phyloP scores from a whole-genome alignment of 176 grass and related monocot genomes.

The Musa beccarii region DNA sequence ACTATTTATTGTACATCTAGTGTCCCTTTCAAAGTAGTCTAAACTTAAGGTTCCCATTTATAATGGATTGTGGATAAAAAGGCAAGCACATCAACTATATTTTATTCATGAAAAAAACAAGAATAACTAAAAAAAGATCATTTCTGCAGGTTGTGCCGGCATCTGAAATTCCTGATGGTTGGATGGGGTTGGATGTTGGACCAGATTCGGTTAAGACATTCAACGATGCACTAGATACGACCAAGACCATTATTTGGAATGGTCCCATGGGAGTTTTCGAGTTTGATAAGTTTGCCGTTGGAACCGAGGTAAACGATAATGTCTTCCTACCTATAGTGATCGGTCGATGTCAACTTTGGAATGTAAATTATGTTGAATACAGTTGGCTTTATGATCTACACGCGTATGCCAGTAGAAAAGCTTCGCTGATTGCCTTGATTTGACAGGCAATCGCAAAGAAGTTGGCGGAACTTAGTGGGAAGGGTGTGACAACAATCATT shows the following conservation, averaged over 20 bases:
- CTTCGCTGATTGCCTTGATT: slow-evolving; percentile 14
- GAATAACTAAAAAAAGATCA: not conserved
- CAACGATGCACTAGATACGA: slow-evolving; percentile 46
- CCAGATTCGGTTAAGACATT: slow-evolving; percentile 47
- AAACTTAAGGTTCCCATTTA: not conserved
- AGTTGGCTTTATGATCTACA: slow-evolving; percentile 9
- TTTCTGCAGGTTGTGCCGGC: slow-evolving; percentile 33
- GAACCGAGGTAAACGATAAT: slow-evolving; percentile 44
- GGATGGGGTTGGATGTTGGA: slow-evolving; percentile 75
- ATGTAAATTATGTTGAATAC: not conserved
- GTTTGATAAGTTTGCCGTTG: slow-evolving; percentile 55
- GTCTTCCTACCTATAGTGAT: not conserved
- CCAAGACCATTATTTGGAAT: slow-evolving; percentile 64
- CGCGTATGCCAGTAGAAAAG: slow-evolving; percentile 6
- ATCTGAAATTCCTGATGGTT: slow-evolving; percentile 67
- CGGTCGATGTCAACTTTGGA: not conserved
- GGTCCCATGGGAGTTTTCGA: slow-evolving; percentile 75
- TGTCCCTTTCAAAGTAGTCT: not conserved
- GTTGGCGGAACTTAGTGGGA: slow-evolving; percentile 57
- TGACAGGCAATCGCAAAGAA: slow-evolving; percentile 55
- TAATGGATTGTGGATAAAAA: not conserved
- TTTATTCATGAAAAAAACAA: not conserved
- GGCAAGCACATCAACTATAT: not conserved
- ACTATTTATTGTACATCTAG: not conserved
- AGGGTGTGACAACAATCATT: slow-evolving; percentile 66